phyloP scores from a whole-genome alignment of 306 rosid genomes.

The Hippophae tibetana region DNA sequence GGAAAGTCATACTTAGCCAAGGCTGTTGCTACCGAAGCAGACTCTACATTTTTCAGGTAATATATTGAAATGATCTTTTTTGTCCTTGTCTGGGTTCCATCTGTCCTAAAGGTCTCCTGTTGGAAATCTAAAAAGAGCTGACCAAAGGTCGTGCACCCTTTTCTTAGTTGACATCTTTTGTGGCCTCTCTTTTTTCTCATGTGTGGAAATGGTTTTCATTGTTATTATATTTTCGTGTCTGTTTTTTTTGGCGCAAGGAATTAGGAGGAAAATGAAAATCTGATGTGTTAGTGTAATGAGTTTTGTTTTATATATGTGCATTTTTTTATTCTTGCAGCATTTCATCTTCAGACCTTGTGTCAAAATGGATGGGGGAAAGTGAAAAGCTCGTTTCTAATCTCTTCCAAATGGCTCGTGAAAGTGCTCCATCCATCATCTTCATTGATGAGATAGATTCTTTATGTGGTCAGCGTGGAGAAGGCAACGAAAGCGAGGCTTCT shows the following conservation, averaged over 20 bases:
- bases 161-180: no score
- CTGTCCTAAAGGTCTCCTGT: no score
- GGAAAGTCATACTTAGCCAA: constrained; percentile 98
- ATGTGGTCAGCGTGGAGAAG: constrained; percentile 97
- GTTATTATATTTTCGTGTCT: no score
- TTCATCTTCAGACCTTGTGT: constrained; percentile 95
- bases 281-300: no score
- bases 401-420: constrained; percentile 98
- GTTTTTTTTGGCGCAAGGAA: no score
- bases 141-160: no score
- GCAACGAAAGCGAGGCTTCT: constrained; percentile 99
- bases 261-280: no score
- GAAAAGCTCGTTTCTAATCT: constrained; percentile 96
- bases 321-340: constrained; percentile 36
- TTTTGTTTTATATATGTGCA: background rate
- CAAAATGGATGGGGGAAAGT: constrained; percentile 99
- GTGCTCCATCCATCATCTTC: constrained; percentile 96
- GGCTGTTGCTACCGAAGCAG: constrained; percentile 99
- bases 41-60: constrained; percentile 95
- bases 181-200: no score
- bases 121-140: no score
- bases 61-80: background rate
- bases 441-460: constrained; percentile 96
- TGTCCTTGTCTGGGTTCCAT: background rate
- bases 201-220: no score